Evolutionary conservation across 2,329 filamentous ascomycete species (phyloP).

Genomic region (Exophiala xenobiotica): DNA sequence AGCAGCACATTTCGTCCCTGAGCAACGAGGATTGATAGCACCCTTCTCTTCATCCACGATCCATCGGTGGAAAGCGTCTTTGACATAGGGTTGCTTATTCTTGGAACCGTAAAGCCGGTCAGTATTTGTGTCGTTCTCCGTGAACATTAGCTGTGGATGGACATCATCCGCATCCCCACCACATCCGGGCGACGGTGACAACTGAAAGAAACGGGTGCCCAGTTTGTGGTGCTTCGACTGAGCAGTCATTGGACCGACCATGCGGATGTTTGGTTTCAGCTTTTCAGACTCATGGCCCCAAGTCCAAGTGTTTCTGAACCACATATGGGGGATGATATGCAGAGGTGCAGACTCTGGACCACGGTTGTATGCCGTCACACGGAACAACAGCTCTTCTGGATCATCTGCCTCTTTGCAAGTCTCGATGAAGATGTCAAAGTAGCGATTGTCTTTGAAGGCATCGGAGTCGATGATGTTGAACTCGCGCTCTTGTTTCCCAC

Average conservation of each 20-base stretch:
- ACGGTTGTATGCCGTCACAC: conserved; percentile 93
- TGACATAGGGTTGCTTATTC: conserved; percentile 82
- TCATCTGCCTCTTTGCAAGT: conserved; percentile 92
- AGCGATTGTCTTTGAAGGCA: conserved; percentile 81
- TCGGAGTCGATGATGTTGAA: conserved; percentile 92
- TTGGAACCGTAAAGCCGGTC: conserved; percentile 71
- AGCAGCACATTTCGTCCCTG: conserved; percentile 83
- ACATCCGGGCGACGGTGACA: conserved; percentile 86
- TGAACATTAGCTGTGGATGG: conserved; percentile 81
- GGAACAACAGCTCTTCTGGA: conserved; percentile 86
- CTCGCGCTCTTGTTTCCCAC: conserved; percentile 74
- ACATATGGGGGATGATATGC: conserved; percentile 91
- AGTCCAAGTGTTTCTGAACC: conserved; percentile 97
- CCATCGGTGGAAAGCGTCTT: conserved; percentile 89
- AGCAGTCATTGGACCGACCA: conserved; percentile 64
- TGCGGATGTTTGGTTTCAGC: conserved; percentile 75
- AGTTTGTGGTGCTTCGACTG: conserved; percentile 77
- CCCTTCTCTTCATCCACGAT: conserved; percentile 79
- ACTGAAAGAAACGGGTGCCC: conserved; percentile 77
- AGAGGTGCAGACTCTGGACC: conserved; percentile 86
- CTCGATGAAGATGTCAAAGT: conserved; percentile 98
- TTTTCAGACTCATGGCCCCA: conserved; percentile 79
- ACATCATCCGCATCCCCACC: conserved; percentile 78
- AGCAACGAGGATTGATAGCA: conserved; percentile 75
- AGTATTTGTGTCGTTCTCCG: conserved; percentile 92